Base-by-base conservation (phyloP, 306 rosid genomes). In the Fagus sylvatica region DNA sequence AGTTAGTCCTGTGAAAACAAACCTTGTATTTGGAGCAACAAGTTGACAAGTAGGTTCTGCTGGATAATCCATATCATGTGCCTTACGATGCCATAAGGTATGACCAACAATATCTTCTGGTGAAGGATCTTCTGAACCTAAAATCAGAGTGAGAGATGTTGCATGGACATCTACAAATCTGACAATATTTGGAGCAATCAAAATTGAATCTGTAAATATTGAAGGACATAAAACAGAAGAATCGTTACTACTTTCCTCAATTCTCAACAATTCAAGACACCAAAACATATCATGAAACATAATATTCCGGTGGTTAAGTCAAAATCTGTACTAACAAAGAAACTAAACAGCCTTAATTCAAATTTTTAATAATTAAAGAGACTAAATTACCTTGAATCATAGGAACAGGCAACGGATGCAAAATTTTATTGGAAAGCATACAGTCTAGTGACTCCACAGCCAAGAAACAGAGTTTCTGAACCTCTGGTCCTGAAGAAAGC, bases 401-500 rank as follows among this genome's bases (percentile, higher is more conserved):
- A 68, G 84, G 88, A 75, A 64, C 74, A 37, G 87, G 76, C 53
- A 70, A 33, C 15, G 49, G 42, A 81, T 85, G 84, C 72, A 41
- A 80, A 41, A 74, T 42, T 66, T 78, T 79, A 53, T 75, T 78
- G 51, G 83, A 85, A 81, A 79, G 82, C 78, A 88, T 69, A 32
- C 85, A 90, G 78, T 92, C 93, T 53, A 95, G 88, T 59, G 85
- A 88, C 67, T 91, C 92, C 84, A 92, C 53, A 81, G 98, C 98
- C 61, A 77, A 84, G 49, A 90, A 86, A 73, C 98, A 95, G 36
- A 89, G 93, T 80, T 86, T 91, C 88, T 95, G 98, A 78, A 95
- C 91, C 86, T 89, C 98, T 39, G 94, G 98, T 73, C 99, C 99
- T 0, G 96, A 93, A n/a, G 98, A 90, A 80, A 95, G 99, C 89